phyloP scores from a whole-genome alignment of 2,329 filamentous ascomycete species.

The Coniochaeta prunicola region DNA sequence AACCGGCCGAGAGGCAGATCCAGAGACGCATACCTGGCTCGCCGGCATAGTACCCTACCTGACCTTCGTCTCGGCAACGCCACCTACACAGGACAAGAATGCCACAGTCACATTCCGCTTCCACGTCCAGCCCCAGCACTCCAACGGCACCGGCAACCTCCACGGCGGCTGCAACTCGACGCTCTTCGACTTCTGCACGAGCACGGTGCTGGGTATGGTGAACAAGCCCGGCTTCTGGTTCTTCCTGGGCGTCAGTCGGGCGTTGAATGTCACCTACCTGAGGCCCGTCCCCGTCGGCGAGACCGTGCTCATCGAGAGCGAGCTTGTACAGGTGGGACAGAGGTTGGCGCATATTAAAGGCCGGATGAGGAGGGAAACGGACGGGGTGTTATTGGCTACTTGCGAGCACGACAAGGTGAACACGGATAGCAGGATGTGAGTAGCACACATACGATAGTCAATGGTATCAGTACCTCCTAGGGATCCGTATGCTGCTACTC shows the following conservation, averaged over 20 bases:
- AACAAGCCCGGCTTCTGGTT: constrained; percentile 54
- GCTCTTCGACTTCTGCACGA: constrained; percentile 61
- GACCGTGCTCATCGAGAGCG: constrained; percentile 45
- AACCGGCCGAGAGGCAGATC: background rate
- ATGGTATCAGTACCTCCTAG: background rate
- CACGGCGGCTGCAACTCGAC: constrained; percentile 59
- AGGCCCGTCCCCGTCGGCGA: constrained; percentile 49
- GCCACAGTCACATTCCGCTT: background rate
- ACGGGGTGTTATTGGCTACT: constrained; percentile 45
- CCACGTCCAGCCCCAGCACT: background rate
- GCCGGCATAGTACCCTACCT: background rate
- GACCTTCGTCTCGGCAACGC: background rate
- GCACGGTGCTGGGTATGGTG: constrained; percentile 47
- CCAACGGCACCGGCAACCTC: constrained; percentile 45
- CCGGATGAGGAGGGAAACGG: constrained; percentile 44
- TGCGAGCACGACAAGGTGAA: constrained; percentile 62
- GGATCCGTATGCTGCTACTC: background rate
- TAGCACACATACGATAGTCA: background rate
- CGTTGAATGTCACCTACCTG: constrained; percentile 60
- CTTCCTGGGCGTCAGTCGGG: constrained; percentile 56
- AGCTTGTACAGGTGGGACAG: constrained; percentile 50
- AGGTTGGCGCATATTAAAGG: constrained; percentile 46
- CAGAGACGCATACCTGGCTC: background rate
- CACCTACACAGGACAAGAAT: background rate
- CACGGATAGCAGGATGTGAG: constrained; percentile 30